Evolutionary conservation across 1,284 basidiomycete species (phyloP), one percentile per base, ranked within the genome.

Genomic region (Prillingera fragicola): DNA sequence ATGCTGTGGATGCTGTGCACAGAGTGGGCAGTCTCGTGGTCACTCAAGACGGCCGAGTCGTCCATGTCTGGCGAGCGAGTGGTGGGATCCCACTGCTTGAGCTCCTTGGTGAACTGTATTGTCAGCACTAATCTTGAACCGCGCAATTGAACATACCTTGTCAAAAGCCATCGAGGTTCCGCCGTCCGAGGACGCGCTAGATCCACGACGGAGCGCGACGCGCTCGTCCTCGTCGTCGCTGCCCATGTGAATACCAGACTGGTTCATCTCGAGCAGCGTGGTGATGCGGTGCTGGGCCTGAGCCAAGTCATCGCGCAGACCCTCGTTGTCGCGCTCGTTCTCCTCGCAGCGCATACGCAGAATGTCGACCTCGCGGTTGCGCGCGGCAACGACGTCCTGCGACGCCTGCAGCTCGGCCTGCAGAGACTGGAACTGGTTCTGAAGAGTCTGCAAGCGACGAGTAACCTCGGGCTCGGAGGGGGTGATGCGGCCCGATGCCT

Each of bases 321-420:
- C 43, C 28, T 69, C 67, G 19, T 62, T 46, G 22, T 69, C 65
- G 22, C 65, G 47, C 49, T 72, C 67, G 1, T 63, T 54, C 17
- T 69, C 66, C 45, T 67, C 60, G 26, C 63, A 43, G 33, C 65
- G 59, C 48, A 62, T 62, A 3, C 70, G 57, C 25, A 69, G 53
- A 1, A 70, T 79, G 48, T 90, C 84, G 35, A 89, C 78, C 48
- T 94, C 88, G 50, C 84, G 81, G 46, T 79, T 66, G 14, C 80
- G 48, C 79, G 79, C 52, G 79, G 81, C 61, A 81, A 86, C 58
- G 83, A 87, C 31, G 81, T 84, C 70, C 82, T 85, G 51, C 78
- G 82, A 67, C 81, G 85, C 53, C 79, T 83, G 72, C 38, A 92
- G 75, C 58, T 80, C 83, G 54, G 87, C 85, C 48, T 83, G 82